These are phyloP conservation scores for Falciphora oryzae DNA, from an alignment of 2,329 filamentous ascomycete genomes.

Conservation along the genomic window DNA sequence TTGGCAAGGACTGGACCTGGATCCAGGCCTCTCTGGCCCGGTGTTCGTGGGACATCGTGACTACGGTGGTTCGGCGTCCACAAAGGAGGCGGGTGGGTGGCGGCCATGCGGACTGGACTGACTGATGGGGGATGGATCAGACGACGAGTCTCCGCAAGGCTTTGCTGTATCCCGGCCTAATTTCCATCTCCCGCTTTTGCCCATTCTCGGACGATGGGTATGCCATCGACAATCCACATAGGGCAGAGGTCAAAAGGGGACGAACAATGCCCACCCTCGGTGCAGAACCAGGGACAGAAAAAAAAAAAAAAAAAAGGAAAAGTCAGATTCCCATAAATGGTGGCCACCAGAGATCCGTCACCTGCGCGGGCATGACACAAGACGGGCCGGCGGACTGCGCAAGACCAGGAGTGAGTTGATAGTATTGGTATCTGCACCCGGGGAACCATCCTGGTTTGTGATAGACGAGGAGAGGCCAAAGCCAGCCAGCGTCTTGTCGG, in stretches of 20 bases:
- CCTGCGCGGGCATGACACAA: neutral
- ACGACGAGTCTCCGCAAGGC: neutral
- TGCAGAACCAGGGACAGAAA: neutral
- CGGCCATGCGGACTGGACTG: neutral
- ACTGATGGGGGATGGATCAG: neutral
- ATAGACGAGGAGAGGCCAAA: neutral
- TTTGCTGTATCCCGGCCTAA: neutral
- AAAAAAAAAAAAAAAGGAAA: neutral
- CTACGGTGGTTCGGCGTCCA: neutral
- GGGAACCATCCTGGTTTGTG: neutral
- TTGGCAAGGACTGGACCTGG: neutral
- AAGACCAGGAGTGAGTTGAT: neutral
- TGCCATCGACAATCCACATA: no score
- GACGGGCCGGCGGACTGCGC: neutral
- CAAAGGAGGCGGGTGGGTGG: neutral
- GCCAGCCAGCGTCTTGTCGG: neutral
- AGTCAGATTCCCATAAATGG: neutral
- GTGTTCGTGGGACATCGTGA: neutral
- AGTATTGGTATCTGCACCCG: neutral
- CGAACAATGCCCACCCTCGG: no score
- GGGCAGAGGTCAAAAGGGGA: no score
- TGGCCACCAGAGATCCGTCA: neutral
- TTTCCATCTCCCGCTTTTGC: neutral
- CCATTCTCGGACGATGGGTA: neutral
- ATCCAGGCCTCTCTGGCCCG: neutral